Conservation (phyloP, 2,329 filamentous ascomycete species). For the Xylaria sp. region DNA sequence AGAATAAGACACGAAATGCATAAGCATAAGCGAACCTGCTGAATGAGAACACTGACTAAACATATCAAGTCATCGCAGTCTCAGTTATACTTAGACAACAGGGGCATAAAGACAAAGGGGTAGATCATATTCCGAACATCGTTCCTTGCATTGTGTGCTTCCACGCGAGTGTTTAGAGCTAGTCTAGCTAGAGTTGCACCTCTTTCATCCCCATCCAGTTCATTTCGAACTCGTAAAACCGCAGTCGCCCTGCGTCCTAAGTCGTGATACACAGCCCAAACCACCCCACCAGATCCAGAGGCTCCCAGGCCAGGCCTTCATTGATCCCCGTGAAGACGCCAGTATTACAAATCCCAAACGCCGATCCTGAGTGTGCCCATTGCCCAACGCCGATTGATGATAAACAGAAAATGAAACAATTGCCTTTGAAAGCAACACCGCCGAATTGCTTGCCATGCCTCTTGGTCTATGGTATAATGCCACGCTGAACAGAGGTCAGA, state of each 20-base stretch:
- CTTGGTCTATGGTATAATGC: slow-evolving; percentile 38
- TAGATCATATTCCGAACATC: slow-evolving; percentile 27
- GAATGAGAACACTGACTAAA: not conserved
- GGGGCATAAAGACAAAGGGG: not conserved
- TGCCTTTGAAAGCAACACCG: slow-evolving; percentile 17
- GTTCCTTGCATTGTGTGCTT: slow-evolving; percentile 28
- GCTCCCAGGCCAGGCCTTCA: slow-evolving; percentile 1
- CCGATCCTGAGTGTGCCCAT: slow-evolving; percentile 17
- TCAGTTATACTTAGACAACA: not conserved
- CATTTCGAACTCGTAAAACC: slow-evolving; percentile 23
- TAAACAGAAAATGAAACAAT: slow-evolving; percentile 24
- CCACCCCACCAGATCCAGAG: slow-evolving; percentile 12
- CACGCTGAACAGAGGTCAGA: slow-evolving; percentile 16
- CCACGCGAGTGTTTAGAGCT: slow-evolving; percentile 17
- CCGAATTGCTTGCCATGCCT: slow-evolving; percentile 34
- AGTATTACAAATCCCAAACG: slow-evolving; percentile 30
- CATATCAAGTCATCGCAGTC: not conserved
- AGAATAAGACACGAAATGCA: not conserved
- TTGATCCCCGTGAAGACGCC: slow-evolving; percentile 18
- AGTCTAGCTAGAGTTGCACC: slow-evolving; percentile 29
- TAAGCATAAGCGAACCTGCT: not conserved
- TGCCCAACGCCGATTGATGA: slow-evolving; percentile 16
- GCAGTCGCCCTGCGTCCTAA: slow-evolving; percentile 6
- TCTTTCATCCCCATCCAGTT: slow-evolving; percentile 5
- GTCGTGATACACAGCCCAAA: slow-evolving; percentile 3